Evolutionary conservation across 176 grass and related monocot species (phyloP), one percentile per base, ranked within the genome.

Genomic region (Lolium multiflorum): DNA sequence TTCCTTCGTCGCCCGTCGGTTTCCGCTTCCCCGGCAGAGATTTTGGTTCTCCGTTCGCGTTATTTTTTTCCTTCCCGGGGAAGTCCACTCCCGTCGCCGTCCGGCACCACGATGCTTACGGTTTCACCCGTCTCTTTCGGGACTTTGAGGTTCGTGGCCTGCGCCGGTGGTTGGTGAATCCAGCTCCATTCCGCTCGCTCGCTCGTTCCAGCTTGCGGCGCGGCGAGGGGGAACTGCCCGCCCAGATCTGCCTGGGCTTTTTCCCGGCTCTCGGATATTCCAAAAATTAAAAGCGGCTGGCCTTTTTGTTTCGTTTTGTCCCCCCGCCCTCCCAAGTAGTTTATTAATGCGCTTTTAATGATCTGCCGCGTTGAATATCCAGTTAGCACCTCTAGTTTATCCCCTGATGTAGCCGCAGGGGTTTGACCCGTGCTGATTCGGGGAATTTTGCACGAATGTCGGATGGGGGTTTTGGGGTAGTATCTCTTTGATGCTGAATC

Each of bases 201-300:
- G 18, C 38, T 21, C 88, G 79, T 57, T 78, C 71, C 4, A 18
- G 13, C 80, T 82, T 48, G n/a, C 4, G 28, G 48, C 48, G 14
- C 73, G 73, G 41, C 6, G 76, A 83, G 11, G 26, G 63, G 63
- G 50, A 65, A 81, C 71, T 81, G 81, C 58, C 17, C 77, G 80
- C 58, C 17, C 78, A 88, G 90, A 91, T 91, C 90, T 88, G 86
- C 71, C 61, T n/a, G 71, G 71, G 70, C 77, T 84, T 88, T 82
- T 71, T 2, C 44, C 71, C 47, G 31, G 52, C 31, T 51, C 59
- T n/a, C 2, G 47, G 71, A 88, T 88, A 81, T 38, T 80, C 39
- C 70, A 46, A 21, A 31, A 76, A 63, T 81, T 17, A 72, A 77
- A 88, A 70, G 86, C 3, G 15, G 54, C 2, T 71, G 2, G 71